phyloP scores from a whole-genome alignment of 2,329 filamentous ascomycete species.

The Xylaria sp. region DNA sequence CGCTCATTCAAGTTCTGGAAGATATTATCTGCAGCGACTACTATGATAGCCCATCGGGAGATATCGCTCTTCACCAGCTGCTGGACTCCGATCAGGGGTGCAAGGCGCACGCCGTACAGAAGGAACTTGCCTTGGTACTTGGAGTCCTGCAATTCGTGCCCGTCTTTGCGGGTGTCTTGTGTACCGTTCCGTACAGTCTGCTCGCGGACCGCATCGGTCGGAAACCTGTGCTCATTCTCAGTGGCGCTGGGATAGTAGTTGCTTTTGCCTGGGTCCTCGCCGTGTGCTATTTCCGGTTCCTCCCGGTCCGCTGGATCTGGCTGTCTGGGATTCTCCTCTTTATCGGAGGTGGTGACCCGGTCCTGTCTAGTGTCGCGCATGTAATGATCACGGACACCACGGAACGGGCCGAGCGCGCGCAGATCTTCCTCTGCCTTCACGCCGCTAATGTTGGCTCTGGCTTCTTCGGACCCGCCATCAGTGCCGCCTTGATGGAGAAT shows the following conservation, averaged over 20 bases:
- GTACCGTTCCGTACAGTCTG: slow-evolving; percentile 28
- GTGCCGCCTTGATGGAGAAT: slow-evolving; percentile 27
- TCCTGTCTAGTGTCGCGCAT: slow-evolving; percentile 23
- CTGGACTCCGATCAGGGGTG: neutral
- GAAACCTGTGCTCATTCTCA: slow-evolving; percentile 27
- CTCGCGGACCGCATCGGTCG: slow-evolving; percentile 26
- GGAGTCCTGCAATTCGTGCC: slow-evolving; percentile 21
- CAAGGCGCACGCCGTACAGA: slow-evolving; percentile 16
- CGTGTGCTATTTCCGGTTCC: slow-evolving; percentile 25
- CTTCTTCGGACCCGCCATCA: slow-evolving; percentile 24
- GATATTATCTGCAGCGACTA: slow-evolving; percentile 19
- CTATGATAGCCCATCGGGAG: neutral
- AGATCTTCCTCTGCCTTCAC: slow-evolving; percentile 30
- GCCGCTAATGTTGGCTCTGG: slow-evolving; percentile 21
- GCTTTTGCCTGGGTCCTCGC: slow-evolving; percentile 23
- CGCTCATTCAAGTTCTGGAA: slow-evolving; percentile 20
- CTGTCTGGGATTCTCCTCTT: slow-evolving; percentile 24
- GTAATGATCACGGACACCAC: slow-evolving; percentile 26
- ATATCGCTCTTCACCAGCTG: neutral
- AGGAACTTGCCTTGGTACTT: slow-evolving; percentile 24
- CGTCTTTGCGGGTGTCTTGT: slow-evolving; percentile 23
- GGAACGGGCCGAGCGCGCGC: slow-evolving; percentile 18
- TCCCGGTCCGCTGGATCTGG: slow-evolving; percentile 20
- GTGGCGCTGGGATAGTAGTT: slow-evolving; percentile 1
- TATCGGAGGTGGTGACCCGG: slow-evolving; percentile 28